These are phyloP conservation scores for Aspergillus sparsus DNA, from an alignment of 495 filamentous ascomycete species.

Conservation along the genomic window DNA sequence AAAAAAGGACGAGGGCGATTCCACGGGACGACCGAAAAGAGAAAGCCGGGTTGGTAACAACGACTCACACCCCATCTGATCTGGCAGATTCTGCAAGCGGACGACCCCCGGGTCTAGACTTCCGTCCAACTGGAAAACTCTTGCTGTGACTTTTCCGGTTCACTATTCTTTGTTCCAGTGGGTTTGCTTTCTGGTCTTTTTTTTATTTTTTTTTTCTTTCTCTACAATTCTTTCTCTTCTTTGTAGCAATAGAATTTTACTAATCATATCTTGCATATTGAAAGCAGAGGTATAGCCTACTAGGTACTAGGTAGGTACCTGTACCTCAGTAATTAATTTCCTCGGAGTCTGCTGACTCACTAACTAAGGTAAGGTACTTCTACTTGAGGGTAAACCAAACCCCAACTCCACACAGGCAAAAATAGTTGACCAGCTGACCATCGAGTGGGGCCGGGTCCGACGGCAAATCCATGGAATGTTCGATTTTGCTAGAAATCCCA, in stretches of 20 bases:
- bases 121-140: not conserved
- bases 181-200: not conserved
- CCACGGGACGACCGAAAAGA: constrained; percentile 25
- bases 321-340: too few relatives aligned
- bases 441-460: constrained; percentile 24
- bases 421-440: constrained; percentile 25
- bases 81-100: constrained; percentile 32
- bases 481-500: constrained; percentile 17
- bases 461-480: constrained; percentile 29
- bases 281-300: too few relatives aligned
- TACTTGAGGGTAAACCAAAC: not conserved
- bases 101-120: constrained; percentile 27
- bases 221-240: not conserved
- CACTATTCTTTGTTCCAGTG: too few relatives aligned
- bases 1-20: not conserved
- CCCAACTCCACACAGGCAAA: constrained; percentile 20
- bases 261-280: not conserved
- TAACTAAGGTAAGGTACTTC: too few relatives aligned
- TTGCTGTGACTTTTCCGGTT: not conserved
- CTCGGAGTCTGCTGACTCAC: too few relatives aligned
- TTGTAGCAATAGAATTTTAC: not conserved
- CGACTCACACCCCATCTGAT: constrained; percentile 23
- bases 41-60: constrained; percentile 21
- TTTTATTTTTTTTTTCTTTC: not conserved
- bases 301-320: too few relatives aligned